Conservation (phyloP, 2,329 filamentous ascomycete genomes). For the Microcyclosporella mali region DNA sequence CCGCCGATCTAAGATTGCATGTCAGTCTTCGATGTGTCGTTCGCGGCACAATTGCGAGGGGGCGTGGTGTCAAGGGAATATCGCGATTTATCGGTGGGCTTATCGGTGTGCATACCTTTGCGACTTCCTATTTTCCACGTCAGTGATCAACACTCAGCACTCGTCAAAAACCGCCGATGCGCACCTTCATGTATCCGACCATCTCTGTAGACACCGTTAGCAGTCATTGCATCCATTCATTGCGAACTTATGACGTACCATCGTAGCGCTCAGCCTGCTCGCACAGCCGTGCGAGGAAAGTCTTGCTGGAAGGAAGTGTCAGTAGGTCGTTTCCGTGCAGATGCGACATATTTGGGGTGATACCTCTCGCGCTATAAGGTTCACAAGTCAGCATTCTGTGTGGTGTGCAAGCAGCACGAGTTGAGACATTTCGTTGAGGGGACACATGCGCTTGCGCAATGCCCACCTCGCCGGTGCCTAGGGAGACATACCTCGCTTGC, state of each 20-base stretch:
- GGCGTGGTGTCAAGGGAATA: constrained; percentile 4
- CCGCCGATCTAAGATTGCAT: constrained; percentile 50
- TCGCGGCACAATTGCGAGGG: background rate
- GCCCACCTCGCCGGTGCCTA: constrained; percentile 26
- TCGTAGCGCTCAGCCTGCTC: constrained; percentile 99
- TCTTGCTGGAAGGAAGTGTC: constrained; percentile 70
- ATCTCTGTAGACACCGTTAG: constrained; percentile 57
- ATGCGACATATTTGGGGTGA: constrained; percentile 13
- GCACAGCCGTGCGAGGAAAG: constrained; percentile 98
- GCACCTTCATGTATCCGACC: constrained; percentile 96
- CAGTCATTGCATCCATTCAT: constrained; percentile 8
- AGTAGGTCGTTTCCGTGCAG: constrained; percentile 15
- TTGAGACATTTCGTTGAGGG: constrained; percentile 27
- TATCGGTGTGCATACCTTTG: constrained; percentile 59
- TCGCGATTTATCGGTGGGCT: constrained; percentile 14
- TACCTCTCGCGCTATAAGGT: constrained; percentile 47
- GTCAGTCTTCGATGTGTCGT: constrained; percentile 9
- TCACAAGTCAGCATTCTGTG: constrained; percentile 34
- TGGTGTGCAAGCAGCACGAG: constrained; percentile 19
- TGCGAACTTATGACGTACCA: constrained; percentile 51
- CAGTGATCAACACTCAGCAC: constrained; percentile 22
- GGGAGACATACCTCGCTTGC: constrained; percentile 55
- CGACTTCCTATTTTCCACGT: constrained; percentile 66
- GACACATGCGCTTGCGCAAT: constrained; percentile 24
- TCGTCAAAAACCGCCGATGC: constrained; percentile 21